Percentiles rank a stretch among this genome's conserved stretches.
These are phyloP conservation scores for Uromyces viciae-fabae DNA, from an alignment of 1,284 basidiomycete genomes.

Conservation along the genomic window DNA sequence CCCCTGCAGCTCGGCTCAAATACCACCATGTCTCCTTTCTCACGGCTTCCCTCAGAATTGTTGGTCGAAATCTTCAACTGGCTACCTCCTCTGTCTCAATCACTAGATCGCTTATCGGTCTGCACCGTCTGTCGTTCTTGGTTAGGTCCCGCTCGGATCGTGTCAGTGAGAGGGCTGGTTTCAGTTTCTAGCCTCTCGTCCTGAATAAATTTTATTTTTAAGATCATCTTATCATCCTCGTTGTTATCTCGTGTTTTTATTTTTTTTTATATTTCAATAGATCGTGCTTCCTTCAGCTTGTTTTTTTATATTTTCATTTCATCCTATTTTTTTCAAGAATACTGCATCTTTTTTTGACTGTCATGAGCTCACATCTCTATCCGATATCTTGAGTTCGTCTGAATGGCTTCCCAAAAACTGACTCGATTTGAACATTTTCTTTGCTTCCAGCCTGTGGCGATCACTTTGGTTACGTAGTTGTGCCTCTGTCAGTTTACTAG, in stretches of 20 bases:
- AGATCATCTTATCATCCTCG: too few relatives aligned
- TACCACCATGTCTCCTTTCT: slow-evolving; percentile 12
- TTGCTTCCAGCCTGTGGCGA: slow-evolving; percentile 22
- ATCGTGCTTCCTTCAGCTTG: not conserved
- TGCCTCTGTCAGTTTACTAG: slow-evolving; percentile 13
- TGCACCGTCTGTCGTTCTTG: slow-evolving; percentile 35
- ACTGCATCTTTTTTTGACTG: not conserved
- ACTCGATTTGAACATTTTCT: not conserved
- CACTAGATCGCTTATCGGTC: slow-evolving; percentile 6
- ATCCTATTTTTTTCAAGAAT: not conserved
- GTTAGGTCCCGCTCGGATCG: slow-evolving; percentile 32
- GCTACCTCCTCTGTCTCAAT: slow-evolving; percentile 24
- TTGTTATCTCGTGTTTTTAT: not conserved
- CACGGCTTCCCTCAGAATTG: slow-evolving; percentile 32
- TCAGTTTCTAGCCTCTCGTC: too few relatives aligned
- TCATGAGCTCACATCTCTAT: too few relatives aligned
- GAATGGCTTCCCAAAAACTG: not conserved
- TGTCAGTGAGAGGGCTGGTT: slow-evolving; percentile 34
- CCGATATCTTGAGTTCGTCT: too few relatives aligned
- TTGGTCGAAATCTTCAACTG: slow-evolving; percentile 40
- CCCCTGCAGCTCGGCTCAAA: slow-evolving; percentile 16
- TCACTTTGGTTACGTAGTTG: slow-evolving; percentile 25
- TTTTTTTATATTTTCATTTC: not conserved
- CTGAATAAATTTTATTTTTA: too few relatives aligned
- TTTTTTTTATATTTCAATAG: too few relatives aligned